Base-by-base conservation (phyloP, 768 basidiomycete genomes). In the Pisolithus sp. region DNA sequence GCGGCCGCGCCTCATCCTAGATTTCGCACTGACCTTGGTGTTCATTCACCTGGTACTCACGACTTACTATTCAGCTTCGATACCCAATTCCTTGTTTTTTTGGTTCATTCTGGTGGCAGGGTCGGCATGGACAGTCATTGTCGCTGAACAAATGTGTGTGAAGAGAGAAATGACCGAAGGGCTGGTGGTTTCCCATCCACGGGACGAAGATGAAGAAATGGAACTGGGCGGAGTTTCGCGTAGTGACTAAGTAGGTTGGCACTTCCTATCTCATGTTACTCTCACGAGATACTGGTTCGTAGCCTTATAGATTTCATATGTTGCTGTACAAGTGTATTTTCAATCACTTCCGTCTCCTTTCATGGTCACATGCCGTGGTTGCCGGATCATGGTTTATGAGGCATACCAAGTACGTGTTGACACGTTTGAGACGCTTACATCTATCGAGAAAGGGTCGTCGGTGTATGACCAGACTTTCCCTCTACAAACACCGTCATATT, bases 11-110 rank as follows among this genome's bases (percentile, higher is more conserved):
- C 79, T 95, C 59, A 87, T 98, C 62, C 85, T 99, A 59, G 96
- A 99, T 71, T 96, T 96, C 69, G 77, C 91, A 8, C 67, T 95
- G 53, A 98, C 96, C 0, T 80, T 98, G 45, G 71, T 89, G 45
- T 89, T 95, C 76, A 89, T 85, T 65, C 96, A 99, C 68, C 73
- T 95, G 52, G 85, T 98, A 50, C 73, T 98, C 54, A 95, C 96
- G 49, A 93, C 91, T 36, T 97, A 97, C 71, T 81, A 81, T 61
- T 71, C 81, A 12, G 69, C 72, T 50, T 67, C 68, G 44, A 61
- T 87, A 62, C 96, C 96, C 7, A 89, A 89, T 0, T 94, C 92
- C 1, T 65, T 90, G 34, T 98, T 95, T 76, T 97, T 89, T 74
- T 99, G 94, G 93, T 62, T 83, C 44, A 76, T 94, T 46, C 74